Evolutionary conservation across 208 protist species (phyloP).

Genomic region (Acanthamoeba triangularis): DNA sequence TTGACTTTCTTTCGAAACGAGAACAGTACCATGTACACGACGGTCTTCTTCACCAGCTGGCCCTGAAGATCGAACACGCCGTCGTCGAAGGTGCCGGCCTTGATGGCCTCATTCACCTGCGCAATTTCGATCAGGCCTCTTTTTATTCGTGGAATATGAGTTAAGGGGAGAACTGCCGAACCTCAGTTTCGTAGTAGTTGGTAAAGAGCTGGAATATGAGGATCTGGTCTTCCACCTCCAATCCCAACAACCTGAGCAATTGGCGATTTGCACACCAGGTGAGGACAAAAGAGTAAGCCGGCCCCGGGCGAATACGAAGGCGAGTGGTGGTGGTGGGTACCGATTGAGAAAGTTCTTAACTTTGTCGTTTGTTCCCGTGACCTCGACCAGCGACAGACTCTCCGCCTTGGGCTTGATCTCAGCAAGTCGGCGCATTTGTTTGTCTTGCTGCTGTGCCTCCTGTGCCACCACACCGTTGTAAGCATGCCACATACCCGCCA

Average conservation of each 20-base stretch:
- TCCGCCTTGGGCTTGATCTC: conserved; percentile 38
- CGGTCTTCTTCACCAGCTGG: neutral
- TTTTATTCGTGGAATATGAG: neutral
- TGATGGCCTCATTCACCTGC: conserved; percentile 26
- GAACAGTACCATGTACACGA: conserved; percentile 10
- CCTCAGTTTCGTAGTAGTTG: neutral
- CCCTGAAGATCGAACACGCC: conserved; percentile 3
- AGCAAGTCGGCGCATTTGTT: neutral
- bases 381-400: neutral
- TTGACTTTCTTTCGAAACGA: neutral
- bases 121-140: neutral
- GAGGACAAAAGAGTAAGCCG: neutral
- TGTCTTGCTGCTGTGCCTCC: neutral
- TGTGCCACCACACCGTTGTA: neutral
- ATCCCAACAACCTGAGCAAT: neutral
- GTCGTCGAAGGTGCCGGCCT: conserved; percentile 1
- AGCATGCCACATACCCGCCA: no score
- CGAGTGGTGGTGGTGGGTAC: neutral
- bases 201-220: conserved; percentile 10
- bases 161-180: neutral
- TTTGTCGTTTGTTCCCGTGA: neutral
- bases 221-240: conserved; percentile 10
- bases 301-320: no score
- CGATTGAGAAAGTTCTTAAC: conserved; percentile 19
- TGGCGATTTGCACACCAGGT: neutral